These are phyloP conservation scores for Apiospora sp. DNA, from an alignment of 2,329 filamentous ascomycete species.

Conservation along the genomic window DNA sequence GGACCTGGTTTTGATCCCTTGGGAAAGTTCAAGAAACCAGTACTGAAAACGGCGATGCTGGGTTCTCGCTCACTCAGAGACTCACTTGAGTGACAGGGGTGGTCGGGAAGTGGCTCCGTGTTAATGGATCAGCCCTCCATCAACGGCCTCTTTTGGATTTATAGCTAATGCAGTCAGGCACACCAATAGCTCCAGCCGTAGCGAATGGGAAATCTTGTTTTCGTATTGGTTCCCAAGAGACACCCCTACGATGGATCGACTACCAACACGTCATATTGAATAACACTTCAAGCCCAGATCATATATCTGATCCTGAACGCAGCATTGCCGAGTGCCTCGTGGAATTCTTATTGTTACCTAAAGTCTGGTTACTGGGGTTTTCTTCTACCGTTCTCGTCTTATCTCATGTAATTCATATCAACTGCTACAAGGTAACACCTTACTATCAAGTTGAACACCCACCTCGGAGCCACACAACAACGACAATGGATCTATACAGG, in stretches of 20 bases:
- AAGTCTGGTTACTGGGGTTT: neutral
- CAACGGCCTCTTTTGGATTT: neutral
- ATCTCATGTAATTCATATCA: neutral
- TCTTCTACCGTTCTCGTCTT: neutral
- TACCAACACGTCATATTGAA: slow-evolving; percentile 13
- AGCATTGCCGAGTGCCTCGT: neutral
- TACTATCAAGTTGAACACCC: neutral
- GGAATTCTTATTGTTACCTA: neutral
- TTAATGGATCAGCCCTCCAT: slow-evolving; percentile 12
- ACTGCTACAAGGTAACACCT: neutral
- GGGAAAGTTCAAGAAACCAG: slow-evolving; percentile 9
- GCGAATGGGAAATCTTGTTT: slow-evolving; percentile 20
- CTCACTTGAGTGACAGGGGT: neutral
- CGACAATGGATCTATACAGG: slow-evolving; percentile 7
- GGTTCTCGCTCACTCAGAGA: neutral
- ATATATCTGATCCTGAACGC: slow-evolving; percentile 8
- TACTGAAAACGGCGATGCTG: neutral
- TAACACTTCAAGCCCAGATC: neutral
- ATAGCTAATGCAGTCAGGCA: slow-evolving; percentile 21
- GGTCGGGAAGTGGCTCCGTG: slow-evolving; percentile 3
- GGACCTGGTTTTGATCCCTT: neutral
- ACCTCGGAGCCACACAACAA: neutral
- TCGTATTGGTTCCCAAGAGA: neutral
- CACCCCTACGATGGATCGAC: slow-evolving; percentile 9
- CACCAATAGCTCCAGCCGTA: slow-evolving; percentile 10